These are phyloP conservation scores for Tillandsia fasciculata DNA, from an alignment of 176 grass and related monocot species.

Conservation along the genomic window DNA sequence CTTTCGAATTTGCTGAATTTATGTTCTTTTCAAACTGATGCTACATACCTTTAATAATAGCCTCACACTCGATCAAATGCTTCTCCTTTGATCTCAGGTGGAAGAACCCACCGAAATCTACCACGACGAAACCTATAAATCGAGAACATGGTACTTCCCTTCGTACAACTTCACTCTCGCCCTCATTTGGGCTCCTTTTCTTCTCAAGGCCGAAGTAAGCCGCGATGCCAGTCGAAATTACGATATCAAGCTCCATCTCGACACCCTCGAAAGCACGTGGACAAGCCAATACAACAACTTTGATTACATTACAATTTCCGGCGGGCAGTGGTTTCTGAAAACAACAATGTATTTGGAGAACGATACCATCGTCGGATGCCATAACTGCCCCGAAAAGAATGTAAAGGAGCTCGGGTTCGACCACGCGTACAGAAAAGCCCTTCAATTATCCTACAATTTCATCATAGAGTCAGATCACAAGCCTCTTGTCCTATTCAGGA, in stretches of 20 bases:
- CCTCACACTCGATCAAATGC: background rate
- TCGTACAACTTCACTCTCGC: conserved; percentile 67
- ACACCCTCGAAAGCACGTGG: conserved; percentile 56
- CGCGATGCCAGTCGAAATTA: conserved; percentile 23
- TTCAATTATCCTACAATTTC: conserved; percentile 41
- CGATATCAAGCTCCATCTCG: conserved; percentile 53
- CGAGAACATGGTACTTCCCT: conserved; percentile 62
- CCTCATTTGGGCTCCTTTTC: conserved; percentile 75
- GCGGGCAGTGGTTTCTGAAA: conserved; percentile 85
- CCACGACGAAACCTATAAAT: conserved; percentile 51
- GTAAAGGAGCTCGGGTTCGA: conserved; percentile 35
- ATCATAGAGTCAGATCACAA: conserved; percentile 45
- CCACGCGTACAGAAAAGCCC: conserved; percentile 33
- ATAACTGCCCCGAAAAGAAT: conserved; percentile 47
- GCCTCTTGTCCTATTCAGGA: conserved; percentile 57
- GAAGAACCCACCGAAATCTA: conserved; percentile 43
- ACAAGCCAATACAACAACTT: conserved; percentile 45
- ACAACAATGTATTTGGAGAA: conserved; percentile 68
- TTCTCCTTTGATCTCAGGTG: conserved; percentile 28
- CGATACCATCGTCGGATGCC: conserved; percentile 38
- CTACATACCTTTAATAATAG: background rate
- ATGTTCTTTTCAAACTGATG: background rate
- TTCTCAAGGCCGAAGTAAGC: conserved; percentile 32
- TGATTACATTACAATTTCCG: conserved; percentile 72
- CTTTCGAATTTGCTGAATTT: too few species aligned